Evolutionary conservation across 176 grass and related monocot genomes (phyloP), one percentile per base, ranked within the genome.

Genomic region (Panicum miliaceum): DNA sequence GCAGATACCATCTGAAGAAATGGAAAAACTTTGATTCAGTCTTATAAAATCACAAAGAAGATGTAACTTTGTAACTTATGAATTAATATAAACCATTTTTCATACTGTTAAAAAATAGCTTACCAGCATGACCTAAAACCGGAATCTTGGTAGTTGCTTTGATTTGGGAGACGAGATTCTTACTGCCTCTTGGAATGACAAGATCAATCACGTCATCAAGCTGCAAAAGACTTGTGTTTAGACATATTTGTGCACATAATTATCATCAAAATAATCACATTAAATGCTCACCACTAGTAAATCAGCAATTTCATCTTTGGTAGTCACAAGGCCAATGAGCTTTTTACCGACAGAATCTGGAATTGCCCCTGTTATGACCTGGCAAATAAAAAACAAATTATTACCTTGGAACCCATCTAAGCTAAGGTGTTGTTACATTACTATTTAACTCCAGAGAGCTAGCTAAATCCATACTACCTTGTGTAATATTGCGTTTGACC

Each of bases 161-260:
- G 75, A 99, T 99, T 89, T 99, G 91, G 81, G 90, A 90, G 62
- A 99, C 88, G 18, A 99, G 90, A 64, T 86, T 96, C 81, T 94
- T 99, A 54, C 97, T 94, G 2, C 97, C 97, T 92, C 97, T 94
- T 59, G 97, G 93, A 81, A 99, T 99, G 46, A 99, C 97, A 81
- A 99, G 93, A 88, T 99, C 97, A 54, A 99, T 99, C 16, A 99
- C 97, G 84, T 99, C 97, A 90, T 96, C 97, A 84, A 99, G 97
- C 97, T 99, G 89, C 73, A 75, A 23, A 23, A 94, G 13, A 27
- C 51, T 47, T 60, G 19, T 51, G 29, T 63, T 87, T 81, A 90
- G 52, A 86, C 25, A 73, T 78, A 52, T 62, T 72, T 56, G 14
- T 68, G 56, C 14, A 68, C 32, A 73, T 22, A 61, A 58, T 69